Evolutionary conservation across 805 yeast species (phyloP).

Genomic region (Metschnikowia proteae): DNA sequence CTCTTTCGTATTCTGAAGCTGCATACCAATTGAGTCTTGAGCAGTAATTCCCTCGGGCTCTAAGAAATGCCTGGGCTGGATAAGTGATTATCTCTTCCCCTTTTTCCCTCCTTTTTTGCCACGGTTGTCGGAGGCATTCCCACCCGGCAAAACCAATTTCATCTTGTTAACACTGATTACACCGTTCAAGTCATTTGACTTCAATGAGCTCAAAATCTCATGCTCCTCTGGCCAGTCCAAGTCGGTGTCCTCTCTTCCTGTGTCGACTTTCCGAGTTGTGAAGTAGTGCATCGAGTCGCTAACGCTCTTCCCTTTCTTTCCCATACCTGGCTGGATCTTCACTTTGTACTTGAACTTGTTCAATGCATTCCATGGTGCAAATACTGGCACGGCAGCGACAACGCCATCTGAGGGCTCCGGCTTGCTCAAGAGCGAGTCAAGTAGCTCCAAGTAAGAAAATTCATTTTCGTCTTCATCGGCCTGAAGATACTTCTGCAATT

Average conservation of each 20-base stretch:
- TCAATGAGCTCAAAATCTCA: constrained; percentile 50
- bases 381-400: constrained; percentile 70
- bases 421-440: constrained; percentile 43
- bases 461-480: constrained; percentile 32
- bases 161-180: constrained; percentile 69
- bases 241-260: constrained; percentile 43
- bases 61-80: neutral
- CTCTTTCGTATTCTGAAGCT: no score
- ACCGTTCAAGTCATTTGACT: constrained; percentile 64
- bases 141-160: constrained; percentile 57
- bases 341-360: constrained; percentile 74
- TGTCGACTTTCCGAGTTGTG: constrained; percentile 43
- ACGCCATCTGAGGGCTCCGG: constrained; percentile 51
- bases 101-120: constrained; percentile 23
- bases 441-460: constrained; percentile 37
- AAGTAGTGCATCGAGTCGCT: constrained; percentile 64
- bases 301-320: constrained; percentile 85
- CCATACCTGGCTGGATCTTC: constrained; percentile 73
- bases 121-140: constrained; percentile 17
- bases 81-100: constrained; percentile 11
- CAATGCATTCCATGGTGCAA: constrained; percentile 89
- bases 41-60: neutral
- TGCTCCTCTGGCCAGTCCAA: constrained; percentile 72
- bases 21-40: no score
- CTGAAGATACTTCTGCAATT: constrained; percentile 42